Evolutionary conservation across 1,139 yeast species (phyloP).

Genomic region (Yamadazyma pseudoaaseri): DNA sequence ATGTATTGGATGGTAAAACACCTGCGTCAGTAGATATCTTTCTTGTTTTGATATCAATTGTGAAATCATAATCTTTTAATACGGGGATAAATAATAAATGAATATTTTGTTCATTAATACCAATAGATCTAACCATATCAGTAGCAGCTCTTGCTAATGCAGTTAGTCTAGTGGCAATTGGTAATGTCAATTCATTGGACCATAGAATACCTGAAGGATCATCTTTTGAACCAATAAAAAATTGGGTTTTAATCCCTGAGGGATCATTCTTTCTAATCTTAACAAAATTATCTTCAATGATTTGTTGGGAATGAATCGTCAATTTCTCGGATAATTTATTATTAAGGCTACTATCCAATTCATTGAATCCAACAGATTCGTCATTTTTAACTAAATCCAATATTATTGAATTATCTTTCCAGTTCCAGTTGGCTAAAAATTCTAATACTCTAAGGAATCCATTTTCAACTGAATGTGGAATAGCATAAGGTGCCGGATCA

Average conservation of each 20-base stretch:
- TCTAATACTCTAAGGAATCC: conserved; percentile 78
- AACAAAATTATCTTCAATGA: conserved; percentile 61
- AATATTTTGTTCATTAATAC: conserved; percentile 46
- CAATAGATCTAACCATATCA: conserved; percentile 46
- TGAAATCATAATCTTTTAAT: conserved; percentile 78
- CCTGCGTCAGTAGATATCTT: conserved; percentile 53
- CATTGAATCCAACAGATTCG: conserved; percentile 9
- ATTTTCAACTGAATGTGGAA: conserved; percentile 74
- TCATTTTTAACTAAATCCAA: conserved; percentile 65
- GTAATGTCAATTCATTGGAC: conserved; percentile 69
- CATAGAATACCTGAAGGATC: conserved; percentile 85
- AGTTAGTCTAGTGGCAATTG: conserved; percentile 84
- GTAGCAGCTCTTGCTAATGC: conserved; percentile 80
- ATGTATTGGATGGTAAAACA: conserved; percentile 47
- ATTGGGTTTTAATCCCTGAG: conserved; percentile 71
- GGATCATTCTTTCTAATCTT: conserved; percentile 77
- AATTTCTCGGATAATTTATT: conserved; percentile 58
- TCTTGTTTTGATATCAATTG: conserved; percentile 53
- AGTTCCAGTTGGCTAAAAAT: conserved; percentile 83
- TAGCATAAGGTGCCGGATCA: conserved; percentile 78
- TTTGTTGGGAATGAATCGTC: conserved; percentile 60
- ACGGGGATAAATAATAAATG: conserved; percentile 75
- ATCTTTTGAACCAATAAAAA: conserved; percentile 76
- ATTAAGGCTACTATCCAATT: conserved; percentile 18
- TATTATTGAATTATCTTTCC: conserved; percentile 85